These are phyloP conservation scores for Mycoemilia scoparia DNA, from an alignment of 192 early-diverging fungal species.

Conservation along the genomic window DNA sequence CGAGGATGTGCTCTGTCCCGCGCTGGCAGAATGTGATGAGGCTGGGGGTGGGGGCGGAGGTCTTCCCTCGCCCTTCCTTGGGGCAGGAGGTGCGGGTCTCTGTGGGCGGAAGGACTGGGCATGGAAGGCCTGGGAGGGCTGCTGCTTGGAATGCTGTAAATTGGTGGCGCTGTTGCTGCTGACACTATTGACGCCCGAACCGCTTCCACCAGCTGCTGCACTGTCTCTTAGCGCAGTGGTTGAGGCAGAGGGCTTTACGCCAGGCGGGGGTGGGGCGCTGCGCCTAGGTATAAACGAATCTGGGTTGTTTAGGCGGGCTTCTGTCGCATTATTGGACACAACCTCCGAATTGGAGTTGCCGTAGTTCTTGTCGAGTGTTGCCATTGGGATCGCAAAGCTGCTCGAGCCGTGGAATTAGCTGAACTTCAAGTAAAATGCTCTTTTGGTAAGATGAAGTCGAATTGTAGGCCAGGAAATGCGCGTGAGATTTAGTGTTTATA, in stretches of 20 bases:
- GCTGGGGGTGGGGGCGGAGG: no score
- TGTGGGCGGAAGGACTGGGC: not conserved
- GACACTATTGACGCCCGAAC: conserved; percentile 2
- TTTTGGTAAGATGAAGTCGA: no score
- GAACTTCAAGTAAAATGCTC: no score
- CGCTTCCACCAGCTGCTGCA: not conserved
- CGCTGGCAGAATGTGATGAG: no score
- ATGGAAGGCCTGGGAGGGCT: not conserved
- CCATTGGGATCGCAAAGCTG: no score
- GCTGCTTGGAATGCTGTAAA: not conserved
- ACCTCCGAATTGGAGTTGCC: no score
- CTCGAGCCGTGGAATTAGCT: no score
- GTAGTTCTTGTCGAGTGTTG: no score
- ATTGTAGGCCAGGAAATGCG: no score
- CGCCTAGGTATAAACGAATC: conserved; percentile 29
- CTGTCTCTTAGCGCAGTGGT: not conserved
- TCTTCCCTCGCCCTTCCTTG: no score
- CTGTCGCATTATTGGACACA: no score
- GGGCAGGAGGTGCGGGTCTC: not conserved
- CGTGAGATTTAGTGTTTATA: no score
- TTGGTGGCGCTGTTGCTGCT: conserved; percentile 5
- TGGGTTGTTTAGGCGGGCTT: conserved; percentile 6
- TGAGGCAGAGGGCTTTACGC: conserved; percentile 9
- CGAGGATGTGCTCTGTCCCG: conserved; percentile 5
- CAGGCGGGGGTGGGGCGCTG: conserved; percentile 25